These are phyloP conservation scores for Asterochloris erici DNA, from an alignment of 139 green algal species.

Conservation along the genomic window DNA sequence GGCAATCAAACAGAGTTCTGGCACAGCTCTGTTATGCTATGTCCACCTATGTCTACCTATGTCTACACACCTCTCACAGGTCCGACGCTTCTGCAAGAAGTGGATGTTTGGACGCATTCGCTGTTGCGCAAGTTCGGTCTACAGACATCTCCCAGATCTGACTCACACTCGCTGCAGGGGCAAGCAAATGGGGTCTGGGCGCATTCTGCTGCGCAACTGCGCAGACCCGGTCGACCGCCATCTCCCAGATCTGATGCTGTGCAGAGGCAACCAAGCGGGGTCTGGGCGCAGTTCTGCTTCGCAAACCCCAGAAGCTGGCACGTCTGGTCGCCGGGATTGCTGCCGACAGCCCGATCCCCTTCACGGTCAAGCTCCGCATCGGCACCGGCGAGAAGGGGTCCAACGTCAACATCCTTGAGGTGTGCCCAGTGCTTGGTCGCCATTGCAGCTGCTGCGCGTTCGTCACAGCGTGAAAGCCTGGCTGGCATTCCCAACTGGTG, in stretches of 20 bases:
- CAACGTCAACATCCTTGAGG: constrained; percentile 20
- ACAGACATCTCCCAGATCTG: too few relatives aligned
- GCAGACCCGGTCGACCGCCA: neutral
- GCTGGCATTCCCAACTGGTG: neutral
- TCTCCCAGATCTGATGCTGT: neutral
- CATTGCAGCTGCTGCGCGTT: neutral
- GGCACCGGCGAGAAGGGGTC: constrained; percentile 3
- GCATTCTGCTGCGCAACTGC: neutral
- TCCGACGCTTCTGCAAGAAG: too few relatives aligned
- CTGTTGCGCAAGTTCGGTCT: too few relatives aligned
- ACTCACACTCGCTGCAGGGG: neutral
- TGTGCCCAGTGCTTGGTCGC: neutral
- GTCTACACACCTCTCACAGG: too few relatives aligned
- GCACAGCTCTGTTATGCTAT: too few relatives aligned
- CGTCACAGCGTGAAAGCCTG: too few relatives aligned
- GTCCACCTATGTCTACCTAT: too few relatives aligned
- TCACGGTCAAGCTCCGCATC: constrained; percentile 77
- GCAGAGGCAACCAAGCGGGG: constrained; percentile 74
- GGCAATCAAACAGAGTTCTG: too few relatives aligned
- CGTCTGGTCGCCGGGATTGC: constrained; percentile 73
- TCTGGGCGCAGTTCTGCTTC: constrained; percentile 69
- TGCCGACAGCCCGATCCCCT: constrained; percentile 52
- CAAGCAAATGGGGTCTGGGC: neutral
- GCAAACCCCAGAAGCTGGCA: constrained; percentile 76
- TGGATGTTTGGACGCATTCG: too few relatives aligned